A percentile compares a stretch with the other conserved stretches of the same genome.
These are phyloP conservation scores for Citrus glauca DNA, from an alignment of 345 rosid species.

Conservation along the genomic window DNA sequence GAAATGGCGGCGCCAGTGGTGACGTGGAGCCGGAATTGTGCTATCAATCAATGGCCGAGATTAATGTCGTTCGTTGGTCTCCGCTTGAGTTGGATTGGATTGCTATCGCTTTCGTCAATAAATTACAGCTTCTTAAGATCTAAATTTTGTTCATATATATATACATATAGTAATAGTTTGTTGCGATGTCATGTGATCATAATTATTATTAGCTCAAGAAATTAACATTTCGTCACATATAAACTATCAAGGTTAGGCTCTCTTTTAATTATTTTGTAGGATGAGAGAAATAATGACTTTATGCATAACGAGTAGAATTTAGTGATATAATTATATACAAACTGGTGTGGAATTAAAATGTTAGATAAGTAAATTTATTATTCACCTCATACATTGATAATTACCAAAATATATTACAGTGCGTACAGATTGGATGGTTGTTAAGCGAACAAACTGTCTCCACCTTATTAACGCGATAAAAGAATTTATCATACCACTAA, in stretches of 20 bases:
- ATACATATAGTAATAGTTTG: too few relatives aligned
- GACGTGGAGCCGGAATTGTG: constrained; percentile 47
- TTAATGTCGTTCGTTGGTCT: constrained; percentile 51
- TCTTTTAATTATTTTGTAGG: background rate
- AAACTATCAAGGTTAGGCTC: too few relatives aligned
- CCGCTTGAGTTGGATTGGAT: constrained; percentile 45
- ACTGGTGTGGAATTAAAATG: too few relatives aligned
- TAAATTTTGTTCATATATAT: background rate
- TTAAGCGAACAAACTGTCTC: background rate
- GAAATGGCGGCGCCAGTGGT: background rate
- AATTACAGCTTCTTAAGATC: constrained; percentile 44
- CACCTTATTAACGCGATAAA: background rate
- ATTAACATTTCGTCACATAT: too few relatives aligned
- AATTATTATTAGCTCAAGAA: background rate
- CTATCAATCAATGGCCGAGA: constrained; percentile 39
- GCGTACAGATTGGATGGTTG: too few relatives aligned
- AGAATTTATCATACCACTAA: background rate
- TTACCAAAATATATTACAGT: too few relatives aligned
- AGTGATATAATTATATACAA: too few relatives aligned
- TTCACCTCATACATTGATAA: too few relatives aligned
- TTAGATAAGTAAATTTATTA: too few relatives aligned
- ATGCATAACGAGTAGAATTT: background rate
- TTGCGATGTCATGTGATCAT: background rate
- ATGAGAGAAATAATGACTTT: background rate
- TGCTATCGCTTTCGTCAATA: constrained; percentile 32